Base-by-base conservation (phyloP, 768 basidiomycete genomes). In the Sutorius australiensis region DNA sequence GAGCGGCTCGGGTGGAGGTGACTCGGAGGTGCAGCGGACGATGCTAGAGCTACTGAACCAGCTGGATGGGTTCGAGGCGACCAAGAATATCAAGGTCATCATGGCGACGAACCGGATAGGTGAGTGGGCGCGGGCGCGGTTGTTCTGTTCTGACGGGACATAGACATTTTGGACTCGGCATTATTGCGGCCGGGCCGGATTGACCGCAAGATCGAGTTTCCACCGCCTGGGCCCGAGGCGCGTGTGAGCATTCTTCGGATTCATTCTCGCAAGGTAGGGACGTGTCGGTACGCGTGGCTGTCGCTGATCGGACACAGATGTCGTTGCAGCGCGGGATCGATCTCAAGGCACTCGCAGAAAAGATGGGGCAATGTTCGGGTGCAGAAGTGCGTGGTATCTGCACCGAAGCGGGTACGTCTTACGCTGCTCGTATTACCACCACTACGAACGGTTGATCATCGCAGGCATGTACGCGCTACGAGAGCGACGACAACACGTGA, bases 331-430 rank as follows among this genome's bases (percentile, higher is more conserved):
- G 95, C 53, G 95, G 95, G 2, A 99, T 99, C 72, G 94, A 99
- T 73, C 80, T 98, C n/a, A 88, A 92, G 14, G 86, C 87, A 2
- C 77, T 99, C 3, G 95, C 95, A 0, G 95, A 98, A 70, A 98
- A 99, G 80, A 99, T 98, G 95, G 95, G 95, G 0, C 92, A 97
- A 66, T 98, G 95, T 67, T 95, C 92, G 2, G 95, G 95, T 60
- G 95, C 95, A 2, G 95, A 99, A 69, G 95, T 98, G 14, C 81
- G 95, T 14, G 95, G 94, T 72, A 97, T 97, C 61, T 95, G 93
- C 68, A 95, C 95, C 0, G 93, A 95, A 75, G 94, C 93, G n/a
- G 91, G 91, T 85, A 51, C 54, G 84, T 54, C 3, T 2, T 32
- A 12, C 13, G 2, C 9, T 34, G 6, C 6, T 11, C 9, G 19